These are phyloP conservation scores for Kingdonia uniflora DNA, from an alignment of 164 flowering plant genomes.

Conservation along the genomic window DNA sequence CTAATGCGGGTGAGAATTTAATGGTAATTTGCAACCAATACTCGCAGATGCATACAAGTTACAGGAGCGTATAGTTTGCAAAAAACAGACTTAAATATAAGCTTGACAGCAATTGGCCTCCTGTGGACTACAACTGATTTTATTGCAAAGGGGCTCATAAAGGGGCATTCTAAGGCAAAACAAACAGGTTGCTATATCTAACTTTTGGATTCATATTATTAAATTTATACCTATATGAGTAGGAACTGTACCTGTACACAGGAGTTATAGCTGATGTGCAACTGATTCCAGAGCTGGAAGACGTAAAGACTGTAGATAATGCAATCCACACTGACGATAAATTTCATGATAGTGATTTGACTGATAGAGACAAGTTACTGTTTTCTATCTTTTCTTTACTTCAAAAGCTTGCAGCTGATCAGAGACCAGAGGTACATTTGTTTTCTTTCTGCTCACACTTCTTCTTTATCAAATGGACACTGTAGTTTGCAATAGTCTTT, in stretches of 20 bases:
- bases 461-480: no score
- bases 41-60: slow-evolving; percentile 84
- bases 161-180: slow-evolving; percentile 24
- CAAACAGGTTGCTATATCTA: slow-evolving; percentile 30
- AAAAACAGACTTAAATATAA: slow-evolving; percentile 89
- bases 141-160: slow-evolving; percentile 55
- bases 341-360: slow-evolving; percentile 19
- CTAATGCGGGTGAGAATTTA: neutral
- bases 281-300: slow-evolving; percentile 22
- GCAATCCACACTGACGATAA: slow-evolving; percentile 9
- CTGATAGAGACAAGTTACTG: slow-evolving; percentile 51
- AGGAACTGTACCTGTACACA: slow-evolving; percentile 16
- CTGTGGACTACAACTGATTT: slow-evolving; percentile 96
- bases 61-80: slow-evolving; percentile 93
- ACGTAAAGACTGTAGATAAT: slow-evolving; percentile 22
- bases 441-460: neutral
- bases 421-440: slow-evolving; percentile 83
- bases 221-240: neutral
- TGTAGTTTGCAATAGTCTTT: no score
- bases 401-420: slow-evolving; percentile 87
- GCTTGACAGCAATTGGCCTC: slow-evolving; percentile 93
- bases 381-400: slow-evolving; percentile 80
- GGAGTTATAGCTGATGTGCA: slow-evolving; percentile 17
- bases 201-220: no score
- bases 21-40: neutral